Evolutionary conservation across 2,329 filamentous ascomycete genomes (phyloP).

Genomic region (Coleophoma cylindrospora): DNA sequence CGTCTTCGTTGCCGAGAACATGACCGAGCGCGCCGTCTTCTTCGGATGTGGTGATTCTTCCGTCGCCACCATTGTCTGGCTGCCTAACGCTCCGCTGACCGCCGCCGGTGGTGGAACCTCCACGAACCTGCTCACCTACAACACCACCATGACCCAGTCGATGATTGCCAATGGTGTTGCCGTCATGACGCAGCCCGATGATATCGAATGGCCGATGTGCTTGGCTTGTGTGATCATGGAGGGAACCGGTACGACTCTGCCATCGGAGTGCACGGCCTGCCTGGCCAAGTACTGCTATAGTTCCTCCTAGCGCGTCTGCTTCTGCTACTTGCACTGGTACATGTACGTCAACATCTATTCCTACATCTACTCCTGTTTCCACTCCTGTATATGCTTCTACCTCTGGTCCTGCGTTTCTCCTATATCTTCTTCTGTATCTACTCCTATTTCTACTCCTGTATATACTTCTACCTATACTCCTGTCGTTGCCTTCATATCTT

Average conservation of each 20-base stretch:
- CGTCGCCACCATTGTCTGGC: conserved; percentile 34
- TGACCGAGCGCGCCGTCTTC: conserved; percentile 23
- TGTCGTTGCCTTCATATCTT: too few relatives aligned
- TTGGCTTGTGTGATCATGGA: conserved; percentile 34
- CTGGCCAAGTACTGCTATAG: conserved; percentile 31
- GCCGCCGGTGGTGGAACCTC: conserved; percentile 25
- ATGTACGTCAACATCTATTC: too few relatives aligned
- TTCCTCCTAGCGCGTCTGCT: too few relatives aligned
- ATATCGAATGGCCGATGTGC: conserved; percentile 29
- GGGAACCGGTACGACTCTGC: conserved; percentile 18
- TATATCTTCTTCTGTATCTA: too few relatives aligned
- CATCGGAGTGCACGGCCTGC: conserved; percentile 28
- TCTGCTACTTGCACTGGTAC: too few relatives aligned
- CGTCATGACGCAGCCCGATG: conserved; percentile 30
- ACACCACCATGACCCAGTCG: conserved; percentile 22
- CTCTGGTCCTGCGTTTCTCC: too few relatives aligned
- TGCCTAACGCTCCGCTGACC: conserved; percentile 35
- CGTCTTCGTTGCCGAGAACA: conserved; percentile 26
- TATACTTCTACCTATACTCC: too few relatives aligned
- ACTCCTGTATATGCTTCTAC: too few relatives aligned
- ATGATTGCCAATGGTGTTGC: conserved; percentile 32
- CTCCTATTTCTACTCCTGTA: too few relatives aligned
- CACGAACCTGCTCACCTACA: conserved; percentile 27
- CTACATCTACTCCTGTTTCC: too few relatives aligned
- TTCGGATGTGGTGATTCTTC: conserved; percentile 44